Evolutionary conservation across 352 stramenopile species (phyloP), one percentile per base, ranked within the genome.

Genomic region (Pythium phragmiticola): DNA sequence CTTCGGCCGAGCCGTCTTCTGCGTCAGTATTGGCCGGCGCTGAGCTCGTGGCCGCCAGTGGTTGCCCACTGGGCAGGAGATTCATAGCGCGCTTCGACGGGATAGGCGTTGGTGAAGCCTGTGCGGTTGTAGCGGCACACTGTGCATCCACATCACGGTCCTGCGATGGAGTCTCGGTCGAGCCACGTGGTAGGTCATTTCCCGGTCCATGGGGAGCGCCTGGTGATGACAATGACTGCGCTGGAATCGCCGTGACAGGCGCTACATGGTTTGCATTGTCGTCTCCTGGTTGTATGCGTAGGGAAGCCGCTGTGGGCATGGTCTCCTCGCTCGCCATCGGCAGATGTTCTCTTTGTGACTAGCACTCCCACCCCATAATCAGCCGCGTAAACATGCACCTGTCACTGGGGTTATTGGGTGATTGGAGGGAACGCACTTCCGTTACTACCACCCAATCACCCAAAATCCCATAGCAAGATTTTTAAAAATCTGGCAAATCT

Each of bases 311-410:
- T n/a, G 8, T 52, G 46, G 46, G 46, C 21, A 11, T 9, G 19
- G 46, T 11, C 39, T 23, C 19, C 6, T 43, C 28, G 30, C 50
- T 30, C 17, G 50, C 33, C 50, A 57, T 57, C 0, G 9, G 17
- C 26, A 13, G 42, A 11, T 0, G 17, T 50, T 50, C n/a, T 50
- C 2, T 11, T 50, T 50, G n/a, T 30, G 43, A 46, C 21, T 50
- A n/a, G 17, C 11, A 39, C 34, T 9, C 7, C 7, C 7, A 58
- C 41, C 49, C 41, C 48, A 66, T 66, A 66, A 68, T 68, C 61
- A 68, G 8, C 37, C 52, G 61, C 61, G 61, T 68, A 68, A 68
- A 61, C 61, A 67, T 39, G 21, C 28, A 54, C 12, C 34, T 39
- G 1, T 39, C 34, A 39, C 26, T 30, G 3, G 26, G 26, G 26